A percentile compares a stretch with the other conserved stretches of the same genome.
These are phyloP conservation scores for Secale cereale DNA, from an alignment of 176 grass and related monocot genomes.

Conservation along the genomic window DNA sequence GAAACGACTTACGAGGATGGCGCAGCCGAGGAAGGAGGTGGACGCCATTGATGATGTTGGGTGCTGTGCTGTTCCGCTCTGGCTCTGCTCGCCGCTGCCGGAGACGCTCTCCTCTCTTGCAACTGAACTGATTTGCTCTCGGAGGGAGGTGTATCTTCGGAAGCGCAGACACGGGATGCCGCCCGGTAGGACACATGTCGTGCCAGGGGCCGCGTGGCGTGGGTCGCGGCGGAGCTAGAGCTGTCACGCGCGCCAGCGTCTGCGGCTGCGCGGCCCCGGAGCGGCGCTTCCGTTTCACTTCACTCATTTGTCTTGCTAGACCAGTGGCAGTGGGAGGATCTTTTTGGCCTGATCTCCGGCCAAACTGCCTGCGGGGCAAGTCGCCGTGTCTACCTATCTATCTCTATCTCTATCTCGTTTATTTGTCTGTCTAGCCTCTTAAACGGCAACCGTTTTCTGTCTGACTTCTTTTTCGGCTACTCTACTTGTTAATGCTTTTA, in stretches of 20 bases:
- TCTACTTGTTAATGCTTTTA: too few relatives aligned
- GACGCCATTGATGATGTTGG: conserved; percentile 24
- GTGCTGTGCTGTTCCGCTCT: background rate
- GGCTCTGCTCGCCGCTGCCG: conserved; percentile 1
- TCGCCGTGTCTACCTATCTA: too few relatives aligned
- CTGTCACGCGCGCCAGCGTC: background rate
- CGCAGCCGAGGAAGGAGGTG: background rate
- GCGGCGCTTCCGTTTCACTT: background rate
- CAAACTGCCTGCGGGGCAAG: too few relatives aligned
- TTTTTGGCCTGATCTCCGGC: too few relatives aligned
- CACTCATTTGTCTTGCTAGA: too few relatives aligned
- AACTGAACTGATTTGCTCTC: background rate
- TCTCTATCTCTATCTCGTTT: too few relatives aligned
- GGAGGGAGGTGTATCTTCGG: conserved; percentile 23
- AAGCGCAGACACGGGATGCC: background rate
- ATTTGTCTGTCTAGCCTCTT: too few relatives aligned
- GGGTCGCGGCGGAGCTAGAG: background rate
- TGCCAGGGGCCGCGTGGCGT: conserved; percentile 18
- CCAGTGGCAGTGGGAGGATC: too few relatives aligned
- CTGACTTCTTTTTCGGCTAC: too few relatives aligned
- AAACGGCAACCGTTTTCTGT: too few relatives aligned
- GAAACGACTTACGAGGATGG: conserved; percentile 19
- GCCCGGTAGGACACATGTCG: conserved; percentile 19
- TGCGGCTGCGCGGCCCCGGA: too few relatives aligned
- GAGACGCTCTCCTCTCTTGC: background rate